Evolutionary conservation across 1,284 basidiomycete species (phyloP), one percentile per base, ranked within the genome.

Genomic region (Trametes hirsuta): DNA sequence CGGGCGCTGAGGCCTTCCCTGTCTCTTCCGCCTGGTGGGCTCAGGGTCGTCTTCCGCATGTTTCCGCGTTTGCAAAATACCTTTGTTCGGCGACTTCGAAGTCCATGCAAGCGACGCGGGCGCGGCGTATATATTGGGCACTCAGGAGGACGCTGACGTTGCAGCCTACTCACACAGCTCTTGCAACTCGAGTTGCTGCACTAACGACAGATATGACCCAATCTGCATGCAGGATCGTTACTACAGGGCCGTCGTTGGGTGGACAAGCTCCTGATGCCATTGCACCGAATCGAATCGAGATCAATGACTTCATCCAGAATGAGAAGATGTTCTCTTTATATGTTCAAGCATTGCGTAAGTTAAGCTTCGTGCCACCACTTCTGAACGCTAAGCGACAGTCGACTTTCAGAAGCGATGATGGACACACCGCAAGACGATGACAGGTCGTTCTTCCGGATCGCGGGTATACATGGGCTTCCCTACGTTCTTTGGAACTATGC

Each of bases 401-500:
- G 6, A 24, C 49, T 40, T 12, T 34, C 51, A 81, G 80, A 69
- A 52, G 45, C 55, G 14, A 78, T 82, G 70, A 71, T 69, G 45
- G 64, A 69, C 1, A 62, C 68, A 2, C 61, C 70, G 6, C 76
- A 81, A 62, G 61, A 53, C 34, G 63, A 77, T 6, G 50, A 71
- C 4, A 64, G 62, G 22, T 82, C 81, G 6, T 79, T 75, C 71
- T 82, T 81, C 72, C 74, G 76, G 49, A 72, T 83, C 47, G 75
- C 70, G 6, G 79, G 80, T n/a, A 84, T 84, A 53, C 81, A 84
- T 59, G 82, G 81, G 4, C 64, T 79, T 12, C 82, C 82, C 0
- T 79, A 74, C 55, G 67, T 70, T 10, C 65, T 69, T 3, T 84
- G 80, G 80, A 73, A 80, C 53, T 76, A 72, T 9, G 71, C 75